A percentile compares a stretch with the other conserved stretches of the same genome.
Conservation (phyloP, 148 eudicot species). For the Chenopodium berlandieri region DNA sequence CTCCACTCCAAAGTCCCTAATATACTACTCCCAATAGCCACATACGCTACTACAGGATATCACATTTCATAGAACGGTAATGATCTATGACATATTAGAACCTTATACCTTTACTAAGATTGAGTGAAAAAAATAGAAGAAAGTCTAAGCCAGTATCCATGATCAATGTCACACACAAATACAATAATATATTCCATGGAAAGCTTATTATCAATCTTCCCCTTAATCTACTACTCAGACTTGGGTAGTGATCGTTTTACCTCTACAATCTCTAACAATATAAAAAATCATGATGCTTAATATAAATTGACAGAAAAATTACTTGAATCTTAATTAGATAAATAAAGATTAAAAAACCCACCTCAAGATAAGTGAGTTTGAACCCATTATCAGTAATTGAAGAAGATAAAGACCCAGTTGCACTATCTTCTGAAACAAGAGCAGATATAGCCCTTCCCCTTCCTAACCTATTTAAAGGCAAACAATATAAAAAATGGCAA, state of each 20-base stretch:
- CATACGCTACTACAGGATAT: too few relatives aligned
- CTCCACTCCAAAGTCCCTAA: too few relatives aligned
- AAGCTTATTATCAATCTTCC: neutral
- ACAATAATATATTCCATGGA: too few relatives aligned
- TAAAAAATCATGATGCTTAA: too few relatives aligned
- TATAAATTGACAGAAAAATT: too few relatives aligned
- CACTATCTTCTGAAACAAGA: constrained; percentile 58
- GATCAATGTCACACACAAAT: too few relatives aligned
- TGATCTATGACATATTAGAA: too few relatives aligned
- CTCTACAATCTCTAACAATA: neutral
- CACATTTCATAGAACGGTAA: too few relatives aligned
- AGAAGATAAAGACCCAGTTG: constrained; percentile 40
- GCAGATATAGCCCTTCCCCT: constrained; percentile 43
- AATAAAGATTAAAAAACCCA: constrained; percentile 22
- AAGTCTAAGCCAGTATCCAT: too few relatives aligned
- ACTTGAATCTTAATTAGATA: neutral
- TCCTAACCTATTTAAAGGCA: constrained; percentile 26
- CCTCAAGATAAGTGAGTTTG: constrained; percentile 92
- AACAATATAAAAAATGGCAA: neutral
- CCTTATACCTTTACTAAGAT: too few relatives aligned
- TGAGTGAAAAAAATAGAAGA: too few relatives aligned
- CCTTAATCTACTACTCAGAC: neutral
- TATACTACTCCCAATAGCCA: too few relatives aligned
- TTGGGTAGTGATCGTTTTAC: neutral
- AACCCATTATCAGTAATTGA: constrained; percentile 37